Percentiles rank a stretch among this genome's conserved stretches.
phyloP scores from a whole-genome alignment of 768 basidiomycete genomes.

The Russula abietina region DNA sequence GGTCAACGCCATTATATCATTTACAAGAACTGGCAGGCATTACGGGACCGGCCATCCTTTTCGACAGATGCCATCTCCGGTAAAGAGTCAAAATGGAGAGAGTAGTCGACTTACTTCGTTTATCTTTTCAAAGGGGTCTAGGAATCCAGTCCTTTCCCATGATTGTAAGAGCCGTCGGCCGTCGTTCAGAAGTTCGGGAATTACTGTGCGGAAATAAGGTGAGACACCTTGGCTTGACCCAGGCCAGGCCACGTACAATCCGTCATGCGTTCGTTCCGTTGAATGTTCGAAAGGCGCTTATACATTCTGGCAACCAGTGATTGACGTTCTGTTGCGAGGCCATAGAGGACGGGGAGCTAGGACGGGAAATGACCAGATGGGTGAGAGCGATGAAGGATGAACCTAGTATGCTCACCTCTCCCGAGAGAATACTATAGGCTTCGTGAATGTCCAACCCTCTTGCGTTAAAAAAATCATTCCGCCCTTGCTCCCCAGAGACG shows the following conservation, averaged over 20 bases:
- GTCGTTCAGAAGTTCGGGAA: conserved; percentile 61
- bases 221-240: conserved; percentile 10
- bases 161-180: conserved; percentile 51
- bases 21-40: background rate
- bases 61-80: conserved; percentile 11
- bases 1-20: background rate
- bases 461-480: conserved; percentile 63
- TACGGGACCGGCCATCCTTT: background rate
- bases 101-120: conserved; percentile 48
- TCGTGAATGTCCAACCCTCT: conserved; percentile 70
- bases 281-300: conserved; percentile 60
- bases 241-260: conserved; percentile 44
- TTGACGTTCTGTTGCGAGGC: conserved; percentile 64
- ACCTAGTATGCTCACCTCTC: conserved; percentile 47
- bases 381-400: background rate
- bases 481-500: conserved; percentile 65
- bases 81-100: conserved; percentile 1
- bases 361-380: conserved; percentile 11
- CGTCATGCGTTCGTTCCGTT: conserved; percentile 55
- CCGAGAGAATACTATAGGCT: conserved; percentile 74
- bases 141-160: conserved; percentile 58
- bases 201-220: conserved; percentile 41
- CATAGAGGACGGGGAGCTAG: conserved; percentile 70
- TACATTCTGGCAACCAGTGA: conserved; percentile 60
- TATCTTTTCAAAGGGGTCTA: conserved; percentile 67